These are phyloP conservation scores for Diophrys sp. DNA, from an alignment of 73 alveolate genomes.

Conservation along the genomic window DNA sequence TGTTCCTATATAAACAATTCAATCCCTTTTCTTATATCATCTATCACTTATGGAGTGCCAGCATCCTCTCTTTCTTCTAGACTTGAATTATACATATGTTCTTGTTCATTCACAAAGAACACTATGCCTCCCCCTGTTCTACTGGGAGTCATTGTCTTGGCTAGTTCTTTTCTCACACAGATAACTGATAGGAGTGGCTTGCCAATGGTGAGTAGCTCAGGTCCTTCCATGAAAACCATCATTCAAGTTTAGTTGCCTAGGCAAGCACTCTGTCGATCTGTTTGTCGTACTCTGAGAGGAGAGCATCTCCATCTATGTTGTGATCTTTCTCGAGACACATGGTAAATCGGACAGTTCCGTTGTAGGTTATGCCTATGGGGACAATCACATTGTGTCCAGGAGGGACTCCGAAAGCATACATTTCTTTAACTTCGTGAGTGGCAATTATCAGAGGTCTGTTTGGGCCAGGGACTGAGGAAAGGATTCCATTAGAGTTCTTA, in stretches of 20 bases:
- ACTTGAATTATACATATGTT: slow-evolving; percentile 33
- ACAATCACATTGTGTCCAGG: too few relatives aligned
- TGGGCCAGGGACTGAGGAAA: too few relatives aligned
- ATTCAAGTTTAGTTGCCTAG: slow-evolving; percentile 49
- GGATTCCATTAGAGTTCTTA: too few relatives aligned
- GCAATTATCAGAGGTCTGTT: too few relatives aligned
- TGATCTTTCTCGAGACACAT: slow-evolving; percentile 92
- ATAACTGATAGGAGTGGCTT: slow-evolving; percentile 83
- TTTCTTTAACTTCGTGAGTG: too few relatives aligned
- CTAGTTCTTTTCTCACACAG: slow-evolving; percentile 72
- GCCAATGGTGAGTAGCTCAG: slow-evolving; percentile 89
- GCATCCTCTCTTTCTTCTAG: slow-evolving; percentile 95
- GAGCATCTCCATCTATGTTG: slow-evolving; percentile 84
- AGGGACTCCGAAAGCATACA: too few relatives aligned
- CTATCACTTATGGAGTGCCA: slow-evolving; percentile 97
- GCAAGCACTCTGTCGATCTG: neutral
- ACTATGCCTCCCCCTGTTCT: slow-evolving; percentile 95
- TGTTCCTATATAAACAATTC: slow-evolving; percentile 53
- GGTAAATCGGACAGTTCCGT: too few relatives aligned
- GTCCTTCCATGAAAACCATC: slow-evolving; percentile 90
- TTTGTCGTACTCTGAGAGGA: slow-evolving; percentile 66
- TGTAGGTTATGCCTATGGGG: too few relatives aligned
- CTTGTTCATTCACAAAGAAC: slow-evolving; percentile 10
- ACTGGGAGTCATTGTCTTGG: slow-evolving; percentile 71
- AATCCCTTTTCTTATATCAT: slow-evolving; percentile 89